Evolutionary conservation across 2,329 filamentous ascomycete genomes (phyloP).

Genomic region (Fusarium sp.): DNA sequence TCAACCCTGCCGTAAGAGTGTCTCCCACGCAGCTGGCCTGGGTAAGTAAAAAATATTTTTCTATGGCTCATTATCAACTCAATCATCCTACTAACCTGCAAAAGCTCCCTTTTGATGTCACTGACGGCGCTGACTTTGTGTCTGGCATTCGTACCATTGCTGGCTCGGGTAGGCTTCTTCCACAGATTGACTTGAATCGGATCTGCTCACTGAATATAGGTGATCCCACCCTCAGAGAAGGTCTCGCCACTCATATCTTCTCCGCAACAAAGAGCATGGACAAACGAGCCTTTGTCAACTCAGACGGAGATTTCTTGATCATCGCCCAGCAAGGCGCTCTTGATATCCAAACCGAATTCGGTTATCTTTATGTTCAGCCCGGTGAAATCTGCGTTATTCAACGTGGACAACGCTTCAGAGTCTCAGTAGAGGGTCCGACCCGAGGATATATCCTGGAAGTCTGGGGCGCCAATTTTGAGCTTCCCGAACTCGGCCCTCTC

Average conservation of each 20-base stretch:
- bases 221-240: conserved; percentile 64
- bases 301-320: conserved; percentile 78
- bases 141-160: conserved; percentile 64
- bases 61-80: neutral
- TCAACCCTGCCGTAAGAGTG: conserved; percentile 44
- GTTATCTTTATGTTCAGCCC: conserved; percentile 74
- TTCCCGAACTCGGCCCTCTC: conserved; percentile 77
- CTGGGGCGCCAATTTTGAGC: conserved; percentile 74
- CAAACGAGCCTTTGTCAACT: conserved; percentile 65
- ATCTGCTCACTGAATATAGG: conserved; percentile 34
- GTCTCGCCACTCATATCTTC: conserved; percentile 66
- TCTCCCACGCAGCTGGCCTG: conserved; percentile 48
- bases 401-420: conserved; percentile 69
- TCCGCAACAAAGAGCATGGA: conserved; percentile 64
- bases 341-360: conserved; percentile 79
- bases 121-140: conserved; percentile 51
- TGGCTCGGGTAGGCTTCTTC: conserved; percentile 55
- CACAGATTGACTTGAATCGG: no score
- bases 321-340: conserved; percentile 75
- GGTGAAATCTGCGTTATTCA: conserved; percentile 79
- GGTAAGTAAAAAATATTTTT: conserved; percentile 12
- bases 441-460: conserved; percentile 78
- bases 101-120: conserved; percentile 58
- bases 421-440: conserved; percentile 66
- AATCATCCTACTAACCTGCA: fast-evolving